Percentiles rank a stretch among this genome's conserved stretches.
phyloP scores from a whole-genome alignment of 345 rosid genomes.

The Citrus medica region DNA sequence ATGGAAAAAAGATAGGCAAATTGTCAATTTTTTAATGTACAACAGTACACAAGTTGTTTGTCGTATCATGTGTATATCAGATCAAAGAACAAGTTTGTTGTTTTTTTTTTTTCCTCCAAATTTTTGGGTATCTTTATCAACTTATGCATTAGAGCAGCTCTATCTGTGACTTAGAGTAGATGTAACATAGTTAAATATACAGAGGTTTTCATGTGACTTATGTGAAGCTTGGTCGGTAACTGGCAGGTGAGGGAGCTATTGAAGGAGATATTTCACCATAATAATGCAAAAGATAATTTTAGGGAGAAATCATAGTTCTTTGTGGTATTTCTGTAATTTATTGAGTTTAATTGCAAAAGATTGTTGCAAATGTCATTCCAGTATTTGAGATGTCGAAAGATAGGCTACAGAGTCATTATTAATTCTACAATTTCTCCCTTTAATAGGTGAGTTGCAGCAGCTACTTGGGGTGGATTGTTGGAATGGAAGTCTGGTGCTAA shows the following conservation, averaged over 20 bases:
- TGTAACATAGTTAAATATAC: conserved; percentile 2
- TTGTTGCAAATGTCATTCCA: conserved; percentile 7
- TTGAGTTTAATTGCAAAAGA: conserved; percentile 21
- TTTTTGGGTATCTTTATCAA: not conserved
- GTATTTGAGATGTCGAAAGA: conserved; percentile 16
- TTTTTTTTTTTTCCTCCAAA: not conserved
- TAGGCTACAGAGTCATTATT: conserved; percentile 24
- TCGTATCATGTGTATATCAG: not conserved
- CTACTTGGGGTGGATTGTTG: conserved; percentile 44
- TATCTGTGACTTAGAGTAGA: conserved; percentile 16
- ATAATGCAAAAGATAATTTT: conserved; percentile 36
- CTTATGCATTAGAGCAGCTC: conserved; percentile 11
- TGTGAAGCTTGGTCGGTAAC: conserved; percentile 55
- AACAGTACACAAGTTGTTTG: not conserved
- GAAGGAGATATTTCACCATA: conserved; percentile 64
- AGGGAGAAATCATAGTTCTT: conserved; percentile 41
- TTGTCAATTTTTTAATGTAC: not conserved
- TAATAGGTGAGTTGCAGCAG: conserved; percentile 50
- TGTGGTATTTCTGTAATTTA: conserved; percentile 63
- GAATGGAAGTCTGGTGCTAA: conserved; percentile 32
- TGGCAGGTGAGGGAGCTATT: conserved; percentile 80
- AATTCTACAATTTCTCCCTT: conserved; percentile 43
- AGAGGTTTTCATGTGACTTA: conserved; percentile 32
- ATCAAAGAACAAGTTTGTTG: not conserved
- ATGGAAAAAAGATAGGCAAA: conserved; percentile 11